Evolutionary conservation across 148 eudicot species (phyloP).

Genomic region (Vaccinium vitisidaea): DNA sequence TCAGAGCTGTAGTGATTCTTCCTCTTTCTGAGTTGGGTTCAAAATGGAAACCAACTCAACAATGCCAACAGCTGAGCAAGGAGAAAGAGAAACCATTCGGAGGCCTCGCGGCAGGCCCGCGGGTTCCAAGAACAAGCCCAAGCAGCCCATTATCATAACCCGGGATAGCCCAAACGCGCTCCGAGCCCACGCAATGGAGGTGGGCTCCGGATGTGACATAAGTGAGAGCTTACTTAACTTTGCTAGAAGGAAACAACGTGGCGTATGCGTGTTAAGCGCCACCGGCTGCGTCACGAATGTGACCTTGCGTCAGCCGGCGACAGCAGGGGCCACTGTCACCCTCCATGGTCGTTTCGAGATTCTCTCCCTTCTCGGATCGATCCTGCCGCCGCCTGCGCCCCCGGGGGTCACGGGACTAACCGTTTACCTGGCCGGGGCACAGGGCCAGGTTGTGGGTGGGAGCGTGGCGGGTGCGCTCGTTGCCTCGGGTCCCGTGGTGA

Average conservation of each 20-base stretch:
- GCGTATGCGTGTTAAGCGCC: slow-evolving; percentile 58
- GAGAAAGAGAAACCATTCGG: slow-evolving; percentile 33
- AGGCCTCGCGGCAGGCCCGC: slow-evolving; percentile 83
- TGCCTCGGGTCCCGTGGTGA: slow-evolving; percentile 69
- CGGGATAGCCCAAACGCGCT: slow-evolving; percentile 65
- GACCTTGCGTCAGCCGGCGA: slow-evolving; percentile 58
- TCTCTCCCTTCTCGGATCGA: slow-evolving; percentile 62
- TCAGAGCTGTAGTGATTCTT: background rate
- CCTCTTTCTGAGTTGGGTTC: background rate
- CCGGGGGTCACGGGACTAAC: slow-evolving; percentile 66
- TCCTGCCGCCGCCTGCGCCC: slow-evolving; percentile 65
- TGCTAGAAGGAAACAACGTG: slow-evolving; percentile 65
- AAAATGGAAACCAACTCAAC: background rate
- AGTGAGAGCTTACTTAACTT: slow-evolving; percentile 51
- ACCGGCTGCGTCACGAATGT: slow-evolving; percentile 73
- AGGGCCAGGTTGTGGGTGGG: slow-evolving; percentile 79
- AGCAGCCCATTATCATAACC: slow-evolving; percentile 75
- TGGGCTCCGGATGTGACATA: slow-evolving; percentile 65
- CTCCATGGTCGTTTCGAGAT: slow-evolving; percentile 79
- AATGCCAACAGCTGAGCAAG: slow-evolving; percentile 4
- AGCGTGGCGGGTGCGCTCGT: slow-evolving; percentile 65
- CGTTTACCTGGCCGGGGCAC: slow-evolving; percentile 62
- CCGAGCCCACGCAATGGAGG: slow-evolving; percentile 74
- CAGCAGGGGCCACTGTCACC: slow-evolving; percentile 53
- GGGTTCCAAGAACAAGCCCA: slow-evolving; percentile 82